Conservation (phyloP, 148 eudicot genomes). For the Selenicereus undatus region DNA sequence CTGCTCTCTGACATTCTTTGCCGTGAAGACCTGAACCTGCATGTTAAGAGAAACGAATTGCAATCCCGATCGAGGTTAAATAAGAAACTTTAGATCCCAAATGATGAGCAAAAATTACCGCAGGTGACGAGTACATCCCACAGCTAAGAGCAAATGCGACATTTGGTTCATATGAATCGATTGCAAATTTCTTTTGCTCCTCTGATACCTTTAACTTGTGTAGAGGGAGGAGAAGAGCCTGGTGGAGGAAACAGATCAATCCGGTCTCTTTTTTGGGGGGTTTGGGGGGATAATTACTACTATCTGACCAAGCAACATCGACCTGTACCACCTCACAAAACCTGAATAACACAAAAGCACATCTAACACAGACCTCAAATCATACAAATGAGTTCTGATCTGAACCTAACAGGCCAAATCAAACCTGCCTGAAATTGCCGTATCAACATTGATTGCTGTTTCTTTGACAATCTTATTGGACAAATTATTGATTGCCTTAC, state of each 20-base stretch:
- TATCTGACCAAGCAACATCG: not conserved
- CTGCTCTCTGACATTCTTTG: slow-evolving; percentile 32
- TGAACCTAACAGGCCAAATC: not conserved
- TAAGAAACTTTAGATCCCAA: not conserved
- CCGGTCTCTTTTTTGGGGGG: not conserved
- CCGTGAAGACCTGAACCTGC: slow-evolving; percentile 35
- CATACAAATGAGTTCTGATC: not conserved
- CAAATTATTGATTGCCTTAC: no score
- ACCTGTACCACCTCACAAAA: not conserved
- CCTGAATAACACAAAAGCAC: not conserved
- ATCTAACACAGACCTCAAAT: not conserved
- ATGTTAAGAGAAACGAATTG: not conserved
- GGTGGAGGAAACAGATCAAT: slow-evolving; percentile 9
- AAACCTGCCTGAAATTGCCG: not conserved
- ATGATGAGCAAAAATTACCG: slow-evolving; percentile 20
- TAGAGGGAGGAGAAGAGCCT: slow-evolving; percentile 35
- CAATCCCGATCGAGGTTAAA: not conserved
- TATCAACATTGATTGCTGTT: no score
- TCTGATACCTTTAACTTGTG: slow-evolving; percentile 35
- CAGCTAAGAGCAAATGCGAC: slow-evolving; percentile 35
- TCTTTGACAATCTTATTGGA: not conserved
- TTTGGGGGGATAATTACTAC: not conserved
- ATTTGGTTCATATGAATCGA: slow-evolving; percentile 36
- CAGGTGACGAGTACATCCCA: slow-evolving; percentile 40
- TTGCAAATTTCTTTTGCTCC: slow-evolving; percentile 33